phyloP scores from a whole-genome alignment of 1,139 yeast species.

The Sugiyamaella paludigena region DNA sequence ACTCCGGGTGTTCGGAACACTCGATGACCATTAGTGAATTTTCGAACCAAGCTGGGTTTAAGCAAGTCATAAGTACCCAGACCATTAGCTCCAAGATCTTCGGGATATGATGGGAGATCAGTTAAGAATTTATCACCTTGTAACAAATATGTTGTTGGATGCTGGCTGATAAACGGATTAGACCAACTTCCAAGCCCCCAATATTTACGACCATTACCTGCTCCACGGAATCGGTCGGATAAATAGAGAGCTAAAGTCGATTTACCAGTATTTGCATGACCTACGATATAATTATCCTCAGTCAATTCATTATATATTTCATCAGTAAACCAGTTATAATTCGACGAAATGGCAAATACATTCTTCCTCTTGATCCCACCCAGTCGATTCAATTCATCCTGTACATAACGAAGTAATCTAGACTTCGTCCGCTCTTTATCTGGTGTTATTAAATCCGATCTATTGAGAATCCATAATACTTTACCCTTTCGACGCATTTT shows the following conservation, averaged over 20 bases:
- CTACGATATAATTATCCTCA: slow-evolving; percentile 56
- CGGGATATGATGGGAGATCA: slow-evolving; percentile 29
- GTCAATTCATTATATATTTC: slow-evolving; percentile 41
- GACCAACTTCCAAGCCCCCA: slow-evolving; percentile 13
- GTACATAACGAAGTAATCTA: slow-evolving; percentile 47
- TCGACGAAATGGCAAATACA: slow-evolving; percentile 51
- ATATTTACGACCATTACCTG: slow-evolving; percentile 5
- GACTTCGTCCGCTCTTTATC: slow-evolving; percentile 38
- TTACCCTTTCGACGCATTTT: slow-evolving; percentile 37
- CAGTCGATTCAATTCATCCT: slow-evolving; percentile 43
- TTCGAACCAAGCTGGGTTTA: slow-evolving; percentile 21
- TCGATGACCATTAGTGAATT: slow-evolving; percentile 24
- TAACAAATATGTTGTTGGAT: slow-evolving; percentile 22
- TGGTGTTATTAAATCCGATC: slow-evolving; percentile 53
- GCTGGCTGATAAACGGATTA: slow-evolving; percentile 29
- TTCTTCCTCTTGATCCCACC: slow-evolving; percentile 43
- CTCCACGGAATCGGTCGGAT: slow-evolving; percentile 15
- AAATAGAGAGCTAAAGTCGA: slow-evolving; percentile 46
- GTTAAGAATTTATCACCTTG: slow-evolving; percentile 21
- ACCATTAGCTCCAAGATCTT: slow-evolving; percentile 8
- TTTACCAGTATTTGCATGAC: slow-evolving; percentile 76
- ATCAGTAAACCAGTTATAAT: slow-evolving; percentile 52
- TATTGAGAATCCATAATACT: slow-evolving; percentile 55
- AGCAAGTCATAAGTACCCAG: slow-evolving; percentile 21
- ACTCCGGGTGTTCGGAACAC: slow-evolving; percentile 22